Conservation (phyloP, 2,329 filamentous ascomycete genomes). For the Albophoma yamanashiensis region DNA sequence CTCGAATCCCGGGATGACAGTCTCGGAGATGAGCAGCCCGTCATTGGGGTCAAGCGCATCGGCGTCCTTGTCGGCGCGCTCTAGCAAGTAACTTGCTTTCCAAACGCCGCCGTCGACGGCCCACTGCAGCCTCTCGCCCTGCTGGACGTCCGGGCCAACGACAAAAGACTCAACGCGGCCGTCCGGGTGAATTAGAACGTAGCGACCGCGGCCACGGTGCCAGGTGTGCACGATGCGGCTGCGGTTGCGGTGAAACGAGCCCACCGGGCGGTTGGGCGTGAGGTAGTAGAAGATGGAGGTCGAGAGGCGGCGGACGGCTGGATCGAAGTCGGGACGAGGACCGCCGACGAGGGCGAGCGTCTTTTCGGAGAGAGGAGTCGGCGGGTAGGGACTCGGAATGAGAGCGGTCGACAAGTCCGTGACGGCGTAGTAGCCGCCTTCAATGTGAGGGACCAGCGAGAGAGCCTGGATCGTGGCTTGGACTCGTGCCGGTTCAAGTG, state of each 20-base stretch:
- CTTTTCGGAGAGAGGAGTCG: conserved; percentile 22
- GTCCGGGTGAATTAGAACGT: conserved; percentile 51
- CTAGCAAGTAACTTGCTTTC: conserved; percentile 51
- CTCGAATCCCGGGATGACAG: conserved; percentile 58
- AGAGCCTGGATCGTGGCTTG: conserved; percentile 21
- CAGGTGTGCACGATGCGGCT: conserved; percentile 54
- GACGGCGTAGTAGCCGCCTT: conserved; percentile 55
- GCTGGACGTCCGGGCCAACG: conserved; percentile 46
- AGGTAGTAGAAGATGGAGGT: conserved; percentile 57
- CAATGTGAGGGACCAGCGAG: conserved; percentile 34
- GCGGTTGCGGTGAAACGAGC: conserved; percentile 53
- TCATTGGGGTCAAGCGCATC: conserved; percentile 27
- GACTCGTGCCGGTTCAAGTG: conserved; percentile 5
- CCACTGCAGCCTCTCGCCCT: conserved; percentile 56
- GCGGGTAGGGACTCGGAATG: conserved; percentile 37
- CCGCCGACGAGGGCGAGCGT: conserved; percentile 20
- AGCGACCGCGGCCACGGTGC: conserved; percentile 50
- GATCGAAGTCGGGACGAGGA: conserved; percentile 24
- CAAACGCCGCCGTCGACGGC: conserved; percentile 58
- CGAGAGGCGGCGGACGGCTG: conserved; percentile 37
- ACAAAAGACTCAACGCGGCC: conserved; percentile 52
- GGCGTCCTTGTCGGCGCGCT: conserved; percentile 2
- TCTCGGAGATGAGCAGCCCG: conserved; percentile 56
- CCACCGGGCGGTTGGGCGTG: conserved; percentile 41
- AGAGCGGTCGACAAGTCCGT: conserved; percentile 43